Evolutionary conservation across 1,139 yeast species (phyloP), one percentile per base, ranked within the genome.

Genomic region (Blastobotrys buckinghamii): DNA sequence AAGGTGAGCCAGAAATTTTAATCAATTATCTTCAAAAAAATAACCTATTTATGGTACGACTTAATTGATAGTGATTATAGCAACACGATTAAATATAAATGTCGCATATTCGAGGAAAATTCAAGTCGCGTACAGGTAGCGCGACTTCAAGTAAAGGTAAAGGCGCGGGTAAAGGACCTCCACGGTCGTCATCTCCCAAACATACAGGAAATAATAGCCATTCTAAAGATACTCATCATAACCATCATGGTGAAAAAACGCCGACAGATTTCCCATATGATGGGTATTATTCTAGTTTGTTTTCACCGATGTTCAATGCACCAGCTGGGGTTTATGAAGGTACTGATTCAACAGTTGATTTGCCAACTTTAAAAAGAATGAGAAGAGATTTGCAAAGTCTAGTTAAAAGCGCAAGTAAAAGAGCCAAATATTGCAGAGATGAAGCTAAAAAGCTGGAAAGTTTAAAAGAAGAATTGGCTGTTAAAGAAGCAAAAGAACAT

Each of bases 361-460:
- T 45, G 1, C 19, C 44, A 12, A 17, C 44, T 9, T 35, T 45
- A n/a, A 32, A 39, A 36, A 27, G 36, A 30, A 33, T 45, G 15
- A 43, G 40, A 37, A 39, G 34, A n/a, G 43, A 45, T 40, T 35
- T 45, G 12, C 38, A 40, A 5, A 40, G 43, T 29, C 29, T 45
- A 20, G 48, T 37, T 16, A 45, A 45, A 16, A 39, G 48, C 20
- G 34, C 48, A 2, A 27, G 15, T 12, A 26, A 26, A 34, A 24
- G 48, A 27, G 36, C 45, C 2, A 35, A n/a, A 16, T 27, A 10
- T 7, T 35, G 39, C 13, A 50, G 50, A n/a, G 56, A 52, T 16
- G 48, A 35, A 41, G 44, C 36, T 26, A 60, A 56, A n/a, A 53
- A 50, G 6, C 53, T 52, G 17, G 58, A 37, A 9, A 34, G 49